Evolutionary conservation across 345 rosid species (phyloP), one percentile per base, ranked within the genome.

Genomic region (Ceriops tagal): DNA sequence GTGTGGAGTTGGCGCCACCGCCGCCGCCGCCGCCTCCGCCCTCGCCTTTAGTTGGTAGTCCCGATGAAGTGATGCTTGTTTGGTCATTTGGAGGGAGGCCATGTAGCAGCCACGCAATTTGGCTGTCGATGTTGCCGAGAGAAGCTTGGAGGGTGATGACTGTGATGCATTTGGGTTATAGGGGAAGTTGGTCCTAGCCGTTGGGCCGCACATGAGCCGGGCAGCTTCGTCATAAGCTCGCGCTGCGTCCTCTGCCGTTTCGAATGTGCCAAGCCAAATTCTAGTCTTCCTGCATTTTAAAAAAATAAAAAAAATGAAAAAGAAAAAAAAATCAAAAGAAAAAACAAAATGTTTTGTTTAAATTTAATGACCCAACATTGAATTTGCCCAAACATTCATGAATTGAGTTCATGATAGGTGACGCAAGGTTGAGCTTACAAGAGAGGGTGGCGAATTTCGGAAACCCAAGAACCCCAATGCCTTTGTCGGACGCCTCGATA

Each of bases 401-500:
- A 62, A 61, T 11, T 24, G 49, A 18, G 13, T 30, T 26, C 10
- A 22, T 1, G 19, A 37, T 8, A 43, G 47, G 20, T 8, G 13
- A 52, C 18, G 16, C 30, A 39, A 20, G 21, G 53, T 60, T n/a
- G 22, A 24, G 51, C 88, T 78, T 83, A 95, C 99, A 95, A 64
- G 66, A 95, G 71, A 60, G 99, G 99, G 60, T 95, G 99, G 28
- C 98, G 99, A 71, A 95, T 95, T 75, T 95, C 99, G 30, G 99
- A 95, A 8, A 95, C 99, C 99, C 99, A 95, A 46, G 99, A 95
- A 18, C 99, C 99, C 99, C 98, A 95, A 72, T 95, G 99, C 81
- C 99, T 86, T 49, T 95, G 99, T 67, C 99, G 84, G 32, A 95
- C 99, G 15, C 99, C 99, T 22, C 98, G 86, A 65, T 88, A 95